phyloP scores from a whole-genome alignment of 306 rosid species.

The Vicia villosa region DNA sequence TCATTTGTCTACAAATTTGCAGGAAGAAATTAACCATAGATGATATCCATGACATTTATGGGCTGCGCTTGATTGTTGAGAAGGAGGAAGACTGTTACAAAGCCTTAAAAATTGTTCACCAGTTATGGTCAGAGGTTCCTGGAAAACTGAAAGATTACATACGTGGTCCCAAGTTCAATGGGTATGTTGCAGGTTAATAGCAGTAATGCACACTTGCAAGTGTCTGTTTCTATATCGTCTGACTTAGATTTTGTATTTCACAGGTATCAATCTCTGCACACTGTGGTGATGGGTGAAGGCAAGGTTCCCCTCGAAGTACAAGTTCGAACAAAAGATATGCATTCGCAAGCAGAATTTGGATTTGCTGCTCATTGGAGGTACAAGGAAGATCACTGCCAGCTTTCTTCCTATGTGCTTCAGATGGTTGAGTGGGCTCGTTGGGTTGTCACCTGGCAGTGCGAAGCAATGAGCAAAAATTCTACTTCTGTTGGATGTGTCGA shows the following conservation, averaged over 20 bases:
- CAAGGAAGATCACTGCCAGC: conserved; percentile 94
- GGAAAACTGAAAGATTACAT: conserved; percentile 95
- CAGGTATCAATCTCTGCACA: conserved; percentile 90
- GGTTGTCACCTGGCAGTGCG: conserved; percentile 99
- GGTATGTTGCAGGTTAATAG: conserved; percentile 52
- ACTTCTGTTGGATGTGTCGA: conserved; percentile 53
- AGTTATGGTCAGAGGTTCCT: conserved; percentile 79
- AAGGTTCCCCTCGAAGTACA: conserved; percentile 85
- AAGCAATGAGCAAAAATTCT: conserved; percentile 76
- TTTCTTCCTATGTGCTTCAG: conserved; percentile 88
- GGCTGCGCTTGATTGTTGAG: conserved; percentile 88
- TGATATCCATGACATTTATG: conserved; percentile 92
- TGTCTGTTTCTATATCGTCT: conserved; percentile 19
- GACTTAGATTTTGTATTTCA: conserved; percentile 27
- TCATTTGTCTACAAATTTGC: conserved; percentile 39
- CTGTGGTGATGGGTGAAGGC: conserved; percentile 89
- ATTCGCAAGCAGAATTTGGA: conserved; percentile 95
- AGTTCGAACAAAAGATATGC: conserved; percentile 92
- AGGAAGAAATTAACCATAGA: conserved; percentile 84
- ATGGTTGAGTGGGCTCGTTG: conserved; percentile 99
- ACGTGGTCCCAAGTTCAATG: conserved; percentile 75
- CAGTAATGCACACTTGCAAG: conserved; percentile 5
- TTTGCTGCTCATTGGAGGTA: conserved; percentile 99
- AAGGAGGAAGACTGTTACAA: conserved; percentile 87
- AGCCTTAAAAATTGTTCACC: conserved; percentile 73